Base-by-base conservation (phyloP, 108 stramenopile genomes). In the Skeletonema costatum region DNA sequence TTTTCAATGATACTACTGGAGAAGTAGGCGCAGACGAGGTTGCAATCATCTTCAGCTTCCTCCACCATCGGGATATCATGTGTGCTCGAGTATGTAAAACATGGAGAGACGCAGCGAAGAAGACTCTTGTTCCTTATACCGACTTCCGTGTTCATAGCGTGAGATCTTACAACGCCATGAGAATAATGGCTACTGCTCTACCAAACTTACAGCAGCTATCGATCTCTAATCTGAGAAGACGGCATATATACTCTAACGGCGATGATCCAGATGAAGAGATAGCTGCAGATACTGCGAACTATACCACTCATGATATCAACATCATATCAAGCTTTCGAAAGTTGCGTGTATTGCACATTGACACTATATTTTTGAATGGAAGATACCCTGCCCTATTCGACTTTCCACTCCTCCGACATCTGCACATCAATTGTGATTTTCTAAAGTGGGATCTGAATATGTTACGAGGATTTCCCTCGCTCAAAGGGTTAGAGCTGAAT, bases 301-400 rank as follows among this genome's bases (percentile, higher is more conserved):
- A 17, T 42, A 51, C 48, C 63, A 64, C 63, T 48, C 63, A 64
- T 14, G 63, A 64, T 64, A 64, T 64, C 63, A 19, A 64, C 7
- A 64, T 39, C n/a, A 64, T 51, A 25, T 21, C 50, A 2, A 19
- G 1, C 19, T 51, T 51, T 4, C 25, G 17, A 1, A 51, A 51
- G n/a, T 7, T 51, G 50, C n/a, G 50, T 7, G 17, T 12, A 4
- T 51, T 51, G 50, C 2, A 5, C 2, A 51, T 51, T 1, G n/a
- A 51, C 14, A 51, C 12, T 25, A 14, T 14, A 19, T 14, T 0
- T 19, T 7, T 51, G n/a, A 63, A 63, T 17, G 62, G 62, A 31
- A 63, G 62, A 36, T 63, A 63, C 33, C 62, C 62, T 17, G 16
- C 16, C 62, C 62, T 63, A 16, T 63, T 63, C 62, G n/a, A 36